These are phyloP conservation scores for Hygrophoropsis aurantiaca DNA, from an alignment of 768 basidiomycete genomes.

Conservation along the genomic window DNA sequence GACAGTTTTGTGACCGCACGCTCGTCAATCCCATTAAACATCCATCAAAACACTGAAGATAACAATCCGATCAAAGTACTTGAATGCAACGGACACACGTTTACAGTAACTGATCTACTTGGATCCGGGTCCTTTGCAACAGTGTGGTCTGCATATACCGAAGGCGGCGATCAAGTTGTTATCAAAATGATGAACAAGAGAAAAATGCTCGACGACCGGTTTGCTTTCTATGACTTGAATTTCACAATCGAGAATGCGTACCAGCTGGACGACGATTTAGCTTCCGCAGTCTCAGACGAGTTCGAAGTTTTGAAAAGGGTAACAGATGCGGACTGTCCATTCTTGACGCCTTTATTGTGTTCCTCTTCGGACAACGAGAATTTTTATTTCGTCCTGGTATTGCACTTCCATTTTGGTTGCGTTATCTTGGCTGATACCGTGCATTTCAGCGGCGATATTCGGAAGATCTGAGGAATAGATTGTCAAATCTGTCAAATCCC, in stretches of 20 bases:
- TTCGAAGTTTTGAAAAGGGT: slow-evolving; percentile 1
- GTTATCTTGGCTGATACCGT: too few relatives aligned
- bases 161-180: neutral
- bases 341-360: neutral
- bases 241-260: neutral
- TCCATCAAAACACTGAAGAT: too few relatives aligned
- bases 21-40: too few relatives aligned
- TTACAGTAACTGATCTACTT: neutral
- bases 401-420: neutral
- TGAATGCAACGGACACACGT: neutral
- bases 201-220: neutral
- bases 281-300: neutral
- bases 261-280: neutral
- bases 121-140: slow-evolving; percentile 2
- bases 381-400: slow-evolving; percentile 7
- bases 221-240: neutral
- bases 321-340: neutral
- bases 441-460: neutral
- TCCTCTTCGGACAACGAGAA: neutral
- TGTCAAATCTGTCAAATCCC: neutral
- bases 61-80: too few relatives aligned
- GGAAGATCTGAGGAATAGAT: neutral
- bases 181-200: slow-evolving; percentile 7
- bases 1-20: too few relatives aligned
- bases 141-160: slow-evolving; percentile 2